Base-by-base conservation (phyloP, 148 eudicot species). In the Pharnaceum exiguum region DNA sequence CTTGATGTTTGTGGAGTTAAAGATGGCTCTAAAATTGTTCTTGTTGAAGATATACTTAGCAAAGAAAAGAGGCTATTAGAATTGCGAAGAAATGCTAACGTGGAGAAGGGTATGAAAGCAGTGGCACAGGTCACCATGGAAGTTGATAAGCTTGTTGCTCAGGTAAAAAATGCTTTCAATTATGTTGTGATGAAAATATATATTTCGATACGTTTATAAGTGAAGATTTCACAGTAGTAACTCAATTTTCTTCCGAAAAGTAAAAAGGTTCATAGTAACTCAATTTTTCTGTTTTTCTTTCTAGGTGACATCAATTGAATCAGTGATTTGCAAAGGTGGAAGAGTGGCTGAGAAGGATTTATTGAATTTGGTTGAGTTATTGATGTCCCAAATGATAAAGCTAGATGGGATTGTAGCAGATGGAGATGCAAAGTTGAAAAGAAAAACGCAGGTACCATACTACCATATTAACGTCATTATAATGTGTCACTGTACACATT, bases 351-450 rank as follows among this genome's bases (percentile, higher is more conserved):
- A 85, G 60, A 77, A 68, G 52, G 75, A 62, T 42, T 11, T 89
- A 51, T 54, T 73, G 66, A 79, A 54, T 70, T 67, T 89, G 78
- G 79, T 69, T 50, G 96, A 89, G 62, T 53, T 74, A 35, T 65
- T 89, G 50, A 89, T 89, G 96, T 69, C 83, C 40, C 79, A 78
- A 55, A 62, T 89, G 55, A 81, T 89, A 5, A 81, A 79, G 60
- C 68, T 89, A 69, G 96, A 89, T 69, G 96, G 71, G 7, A 77
- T 85, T 63, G 69, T 70, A 3, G 90, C 82, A 18, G 87, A 89
- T 60, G 94, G 94, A 55, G 87, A 86, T 51, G 73, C 74, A 10
- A 89, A 83, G 61, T 55, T 73, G 55, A 80, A 75, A 27, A 79
- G 96, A 47, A 89, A 82, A 63, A 75, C 71, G 69, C 90, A 89